phyloP scores from a whole-genome alignment of 148 eudicot species.

The Silene conica region DNA sequence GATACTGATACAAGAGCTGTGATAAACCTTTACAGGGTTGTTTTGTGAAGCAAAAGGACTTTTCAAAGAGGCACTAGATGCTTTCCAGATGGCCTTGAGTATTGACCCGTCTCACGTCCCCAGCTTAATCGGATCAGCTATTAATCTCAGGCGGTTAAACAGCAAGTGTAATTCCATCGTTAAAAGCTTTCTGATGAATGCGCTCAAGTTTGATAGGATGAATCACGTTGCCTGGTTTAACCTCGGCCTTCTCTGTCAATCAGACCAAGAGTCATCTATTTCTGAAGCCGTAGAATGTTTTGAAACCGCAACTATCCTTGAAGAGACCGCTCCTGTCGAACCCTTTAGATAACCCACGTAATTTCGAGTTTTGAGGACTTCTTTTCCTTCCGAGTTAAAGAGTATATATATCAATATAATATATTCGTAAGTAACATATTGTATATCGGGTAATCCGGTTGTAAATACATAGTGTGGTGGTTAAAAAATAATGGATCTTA shows the following conservation, averaged over 20 bases:
- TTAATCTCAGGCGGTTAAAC: slow-evolving; percentile 42
- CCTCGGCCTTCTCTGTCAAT: slow-evolving; percentile 64
- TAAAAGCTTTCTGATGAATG: slow-evolving; percentile 64
- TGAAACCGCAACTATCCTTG: slow-evolving; percentile 61
- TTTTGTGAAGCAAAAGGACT: slow-evolving; percentile 65
- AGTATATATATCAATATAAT: not conserved
- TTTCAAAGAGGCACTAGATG: slow-evolving; percentile 54
- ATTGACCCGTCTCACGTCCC: slow-evolving; percentile 62
- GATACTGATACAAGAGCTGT: not conserved
- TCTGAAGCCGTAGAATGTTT: slow-evolving; percentile 80
- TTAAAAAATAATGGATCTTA: slow-evolving; percentile 9
- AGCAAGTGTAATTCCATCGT: slow-evolving; percentile 29
- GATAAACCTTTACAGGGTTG: slow-evolving; percentile 43
- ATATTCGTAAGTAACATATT: not conserved
- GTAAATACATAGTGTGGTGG: slow-evolving; percentile 15
- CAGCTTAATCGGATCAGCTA: slow-evolving; percentile 66
- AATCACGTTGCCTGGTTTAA: slow-evolving; percentile 73
- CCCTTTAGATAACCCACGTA: slow-evolving; percentile 55
- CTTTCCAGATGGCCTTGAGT: slow-evolving; percentile 52
- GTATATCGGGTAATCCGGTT: slow-evolving; percentile 13
- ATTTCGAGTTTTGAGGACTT: not conserved
- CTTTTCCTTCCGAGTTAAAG: not conserved
- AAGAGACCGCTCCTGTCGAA: slow-evolving; percentile 75
- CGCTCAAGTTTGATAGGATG: slow-evolving; percentile 58
- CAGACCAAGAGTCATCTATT: slow-evolving; percentile 32